phyloP scores from a whole-genome alignment of 2,329 filamentous ascomycete genomes.

The Neofusicoccum kwambonambiense region DNA sequence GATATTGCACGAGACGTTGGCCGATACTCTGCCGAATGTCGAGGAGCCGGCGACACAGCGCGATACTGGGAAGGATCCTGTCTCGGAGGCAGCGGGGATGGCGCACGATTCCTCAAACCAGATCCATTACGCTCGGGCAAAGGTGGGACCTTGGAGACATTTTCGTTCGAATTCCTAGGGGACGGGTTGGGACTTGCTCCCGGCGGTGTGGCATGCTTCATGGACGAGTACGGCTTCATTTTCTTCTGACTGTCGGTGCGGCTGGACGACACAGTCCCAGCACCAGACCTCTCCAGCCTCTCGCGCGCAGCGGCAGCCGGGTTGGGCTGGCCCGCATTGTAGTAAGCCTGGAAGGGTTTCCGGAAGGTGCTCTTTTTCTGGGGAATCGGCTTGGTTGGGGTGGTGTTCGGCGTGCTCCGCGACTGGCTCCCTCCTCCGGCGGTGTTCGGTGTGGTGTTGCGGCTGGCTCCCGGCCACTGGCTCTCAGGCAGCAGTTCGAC shows the following conservation, averaged over 20 bases:
- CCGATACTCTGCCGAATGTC: conserved; percentile 24
- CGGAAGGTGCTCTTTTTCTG: conserved; percentile 59
- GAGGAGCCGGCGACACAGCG: conserved; percentile 38
- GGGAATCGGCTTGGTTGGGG: conserved; percentile 50
- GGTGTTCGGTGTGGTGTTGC: conserved; percentile 51
- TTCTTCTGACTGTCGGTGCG: conserved; percentile 36
- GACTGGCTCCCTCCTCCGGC: neutral
- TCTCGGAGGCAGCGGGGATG: conserved; percentile 23
- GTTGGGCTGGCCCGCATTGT: conserved; percentile 42
- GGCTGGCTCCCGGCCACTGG: conserved; percentile 72
- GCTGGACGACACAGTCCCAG: conserved; percentile 19
- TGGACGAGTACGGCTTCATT: conserved; percentile 48
- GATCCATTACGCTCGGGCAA: conserved; percentile 5
- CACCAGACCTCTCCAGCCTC: conserved; percentile 28
- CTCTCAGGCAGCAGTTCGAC: conserved; percentile 83
- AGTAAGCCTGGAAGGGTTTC: conserved; percentile 66
- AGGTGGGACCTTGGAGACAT: conserved; percentile 3
- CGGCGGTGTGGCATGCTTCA: conserved; percentile 44
- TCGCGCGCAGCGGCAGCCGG: conserved; percentile 40
- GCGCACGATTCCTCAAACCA: conserved; percentile 2
- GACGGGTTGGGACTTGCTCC: conserved; percentile 32
- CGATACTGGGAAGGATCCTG: conserved; percentile 26
- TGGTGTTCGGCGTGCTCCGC: neutral
- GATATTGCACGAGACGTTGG: conserved; percentile 17
- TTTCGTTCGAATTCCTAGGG: conserved; percentile 12